Base-by-base conservation (phyloP, 768 basidiomycete genomes). In the Pleurotus djamor region DNA sequence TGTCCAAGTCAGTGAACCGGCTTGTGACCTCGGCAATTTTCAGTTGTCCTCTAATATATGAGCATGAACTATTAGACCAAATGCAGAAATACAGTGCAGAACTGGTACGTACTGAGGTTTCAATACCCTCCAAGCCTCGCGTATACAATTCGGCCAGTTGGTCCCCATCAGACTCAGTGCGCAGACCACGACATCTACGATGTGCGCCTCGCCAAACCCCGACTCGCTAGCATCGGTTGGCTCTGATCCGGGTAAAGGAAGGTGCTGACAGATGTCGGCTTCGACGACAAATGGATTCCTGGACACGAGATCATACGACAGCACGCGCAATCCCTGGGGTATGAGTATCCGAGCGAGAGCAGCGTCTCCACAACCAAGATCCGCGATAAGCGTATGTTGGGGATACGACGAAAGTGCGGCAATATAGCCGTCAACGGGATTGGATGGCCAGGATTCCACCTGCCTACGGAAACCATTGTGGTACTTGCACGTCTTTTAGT, bases 291-390 rank as follows among this genome's bases (percentile, higher is more conserved):
- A 95, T 37, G 77, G 79, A 34, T 78, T 83, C 60, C 89, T 87
- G 4, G 90, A 87, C 5, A 92, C 82, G 36, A 95, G 78, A 70
- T 96, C 93, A 68, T 86, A 96, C 0, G 91, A 94, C 47, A 92
- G 69, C 17, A 91, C 90, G 35, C 73, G 81, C 65, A 85, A 72
- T 32, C 88, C 89, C 68, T 86, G 82, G 0, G 90, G 84, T 5
- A 85, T 73, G 36, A 99, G 80, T 2, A 82, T 78, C 43, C 82
- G 85, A 0, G 96, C 95, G 33, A 99, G 79, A 5, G 88, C 83
- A 21, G 95, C 97, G 69, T 98, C 96, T 28, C 97, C 97, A 65
- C 95, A 98, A 9, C 97, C 97, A 36, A 99, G 79, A 74, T 99
- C 97, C 36, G 86, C 95, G 52, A 99, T 85, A 65, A 98, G 78